Percentiles rank a stretch among this genome's conserved stretches.
Evolutionary conservation across 176 grass and related monocot genomes (phyloP).

Genomic region (Aegilops longissima): DNA sequence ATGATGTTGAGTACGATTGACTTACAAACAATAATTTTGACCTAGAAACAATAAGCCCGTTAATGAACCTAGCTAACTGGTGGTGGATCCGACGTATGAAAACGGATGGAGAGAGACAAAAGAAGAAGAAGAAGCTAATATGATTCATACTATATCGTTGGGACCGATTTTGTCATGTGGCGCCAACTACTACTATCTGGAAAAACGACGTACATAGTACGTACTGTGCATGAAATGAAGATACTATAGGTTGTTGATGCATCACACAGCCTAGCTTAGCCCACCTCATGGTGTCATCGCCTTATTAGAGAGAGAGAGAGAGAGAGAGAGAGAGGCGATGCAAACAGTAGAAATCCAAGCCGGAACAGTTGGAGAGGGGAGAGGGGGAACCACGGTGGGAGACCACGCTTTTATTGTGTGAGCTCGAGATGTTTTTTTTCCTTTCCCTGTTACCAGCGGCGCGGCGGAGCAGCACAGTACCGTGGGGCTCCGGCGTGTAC

Average conservation of each 20-base stretch:
- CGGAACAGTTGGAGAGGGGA: background rate
- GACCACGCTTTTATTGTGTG: constrained; percentile 37
- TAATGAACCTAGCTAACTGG: background rate
- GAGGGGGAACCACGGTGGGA: background rate
- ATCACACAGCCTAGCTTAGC: background rate
- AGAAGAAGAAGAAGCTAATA: background rate
- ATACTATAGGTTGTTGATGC: background rate
- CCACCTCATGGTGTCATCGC: background rate
- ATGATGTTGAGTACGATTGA: background rate
- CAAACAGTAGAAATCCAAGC: background rate
- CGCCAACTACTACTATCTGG: background rate
- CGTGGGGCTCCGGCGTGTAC: constrained; percentile 1
- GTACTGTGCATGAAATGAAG: constrained; percentile 23
- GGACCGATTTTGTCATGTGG: background rate
- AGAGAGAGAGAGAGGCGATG: background rate
- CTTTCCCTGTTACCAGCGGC: constrained; percentile 2
- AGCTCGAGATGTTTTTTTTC: constrained; percentile 18
- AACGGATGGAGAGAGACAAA: constrained; percentile 8
- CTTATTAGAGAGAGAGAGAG: background rate
- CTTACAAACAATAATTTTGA: background rate
- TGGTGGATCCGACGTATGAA: background rate
- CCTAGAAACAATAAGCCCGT: background rate
- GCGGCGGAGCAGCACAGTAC: constrained; percentile 5
- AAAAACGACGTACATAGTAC: background rate
- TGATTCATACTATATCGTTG: background rate